phyloP scores from a whole-genome alignment of 2,329 filamentous ascomycete genomes.

The Aspergillus transmontanensis region DNA sequence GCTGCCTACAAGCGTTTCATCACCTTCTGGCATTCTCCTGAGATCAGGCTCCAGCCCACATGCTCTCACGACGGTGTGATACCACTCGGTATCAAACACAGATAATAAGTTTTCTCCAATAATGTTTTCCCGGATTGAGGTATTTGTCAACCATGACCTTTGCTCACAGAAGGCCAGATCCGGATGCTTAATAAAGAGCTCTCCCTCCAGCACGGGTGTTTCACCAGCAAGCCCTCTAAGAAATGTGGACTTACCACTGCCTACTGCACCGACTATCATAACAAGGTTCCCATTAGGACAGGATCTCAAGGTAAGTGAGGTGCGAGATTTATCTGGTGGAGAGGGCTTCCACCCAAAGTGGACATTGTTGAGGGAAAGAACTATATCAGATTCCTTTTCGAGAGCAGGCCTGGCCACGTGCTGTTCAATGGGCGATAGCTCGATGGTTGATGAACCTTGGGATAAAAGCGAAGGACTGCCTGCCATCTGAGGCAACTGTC shows the following conservation, averaged over 20 bases:
- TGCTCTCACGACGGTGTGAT: slow-evolving; percentile 15
- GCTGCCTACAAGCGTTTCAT: slow-evolving; percentile 44
- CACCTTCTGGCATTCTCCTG: slow-evolving; percentile 26
- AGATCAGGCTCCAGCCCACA: slow-evolving; percentile 34
- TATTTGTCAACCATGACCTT: slow-evolving; percentile 30
- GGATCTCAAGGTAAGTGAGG: neutral
- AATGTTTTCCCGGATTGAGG: slow-evolving; percentile 34
- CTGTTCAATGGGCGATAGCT: neutral
- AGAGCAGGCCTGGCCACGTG: neutral
- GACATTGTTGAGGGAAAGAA: slow-evolving; percentile 14
- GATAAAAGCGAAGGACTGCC: neutral
- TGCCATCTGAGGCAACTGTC: neutral
- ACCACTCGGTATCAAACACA: slow-evolving; percentile 21
- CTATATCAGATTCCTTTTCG: neutral
- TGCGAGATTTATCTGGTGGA: neutral
- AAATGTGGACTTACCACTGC: slow-evolving; percentile 52
- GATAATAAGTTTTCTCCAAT: slow-evolving; percentile 19
- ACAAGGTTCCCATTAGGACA: slow-evolving; percentile 34
- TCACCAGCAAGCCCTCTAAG: slow-evolving; percentile 38
- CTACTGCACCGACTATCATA: slow-evolving; percentile 49
- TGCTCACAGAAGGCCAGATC: slow-evolving; percentile 32
- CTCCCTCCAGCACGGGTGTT: slow-evolving; percentile 18
- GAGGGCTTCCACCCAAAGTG: slow-evolving; percentile 12
- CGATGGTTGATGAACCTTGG: neutral
- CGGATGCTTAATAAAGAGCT: slow-evolving; percentile 15